Conservation (phyloP, 2,329 filamentous ascomycete species). For the Diaporthe australafricana region DNA sequence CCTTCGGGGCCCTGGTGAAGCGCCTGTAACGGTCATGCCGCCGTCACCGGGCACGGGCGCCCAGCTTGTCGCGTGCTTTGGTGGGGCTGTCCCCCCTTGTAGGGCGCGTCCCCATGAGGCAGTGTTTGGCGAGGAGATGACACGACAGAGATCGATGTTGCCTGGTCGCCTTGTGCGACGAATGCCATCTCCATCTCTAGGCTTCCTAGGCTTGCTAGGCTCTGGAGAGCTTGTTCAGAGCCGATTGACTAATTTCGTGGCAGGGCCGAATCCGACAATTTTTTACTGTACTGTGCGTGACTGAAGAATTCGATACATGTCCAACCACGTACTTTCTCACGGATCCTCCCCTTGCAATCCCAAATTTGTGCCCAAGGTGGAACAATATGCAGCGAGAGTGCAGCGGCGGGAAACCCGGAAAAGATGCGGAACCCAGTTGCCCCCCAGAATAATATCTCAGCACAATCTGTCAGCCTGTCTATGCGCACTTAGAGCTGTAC, state of each 20-base stretch:
- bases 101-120: slow-evolving; percentile 15
- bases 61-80: slow-evolving; percentile 22
- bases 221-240: not conserved
- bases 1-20: slow-evolving; percentile 11
- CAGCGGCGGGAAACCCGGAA: slow-evolving; percentile 23
- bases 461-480: slow-evolving; percentile 14
- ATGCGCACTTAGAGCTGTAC: slow-evolving; percentile 1
- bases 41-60: slow-evolving; percentile 23
- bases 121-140: slow-evolving; percentile 22
- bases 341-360: not conserved
- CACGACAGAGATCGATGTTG: slow-evolving; percentile 6
- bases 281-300: not conserved
- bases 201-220: not conserved
- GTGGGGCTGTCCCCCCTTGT: slow-evolving; percentile 15
- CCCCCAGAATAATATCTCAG: not conserved
- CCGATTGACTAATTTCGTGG: not conserved
- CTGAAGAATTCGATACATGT: not conserved
- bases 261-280: not conserved
- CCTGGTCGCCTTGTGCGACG: not conserved
- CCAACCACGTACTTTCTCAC: not conserved
- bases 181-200: not conserved
- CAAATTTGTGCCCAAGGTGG: slow-evolving; percentile 28
- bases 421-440: not conserved
- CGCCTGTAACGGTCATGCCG: slow-evolving; percentile 28
- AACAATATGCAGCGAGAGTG: slow-evolving; percentile 3